Evolutionary conservation across 1,139 yeast species (phyloP), one percentile per base, ranked within the genome.

Genomic region (Protomyces lactucae-debilis): DNA sequence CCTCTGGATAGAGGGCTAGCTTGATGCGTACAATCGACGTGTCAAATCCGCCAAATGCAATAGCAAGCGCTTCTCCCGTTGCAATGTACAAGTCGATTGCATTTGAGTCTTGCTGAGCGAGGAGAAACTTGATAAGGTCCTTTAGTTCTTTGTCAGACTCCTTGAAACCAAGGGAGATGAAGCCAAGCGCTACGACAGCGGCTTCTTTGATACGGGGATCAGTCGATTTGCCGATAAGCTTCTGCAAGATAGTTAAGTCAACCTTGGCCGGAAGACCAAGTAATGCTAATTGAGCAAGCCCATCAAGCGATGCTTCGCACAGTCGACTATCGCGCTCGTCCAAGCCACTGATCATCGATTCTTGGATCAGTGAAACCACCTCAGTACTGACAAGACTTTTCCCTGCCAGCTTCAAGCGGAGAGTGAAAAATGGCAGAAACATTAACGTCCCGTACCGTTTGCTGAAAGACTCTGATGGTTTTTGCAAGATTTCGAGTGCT

Each of bases 11-110:
- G 16, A 86, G 77, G 72, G 87, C 92, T 45, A 84, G 69, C 32
- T 79, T 76, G 53, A 82, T 78, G 52, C 75, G 74, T 68, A 90
- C 76, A 16, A 81, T 79, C 32, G 78, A 80, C 0, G 96, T 86
- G 1, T 79, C 73, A 95, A 96, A 88, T 0, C 97, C 97, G 35
- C 85, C 80, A 0, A 89, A 85, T 4, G 86, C 72, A 21, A 89
- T 78, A 40, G 89, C 80, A 35, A 91, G 76, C 0, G 96, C 93
- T 73, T 93, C 98, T 65, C 98, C 98, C 63, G 86, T 81, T 0
- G 92, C 80, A 70, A 93, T 90, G 39, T 39, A 21, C 18, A 52
- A 40, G 36, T 60, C 64, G 28, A 46, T 55, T 3, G 55, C 45
- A 21, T 52, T 43, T 2, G 52, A 16, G 14, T 60, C 37, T 40